These are phyloP conservation scores for Vaccinium myrtillus DNA, from an alignment of 148 eudicot genomes.

Conservation along the genomic window DNA sequence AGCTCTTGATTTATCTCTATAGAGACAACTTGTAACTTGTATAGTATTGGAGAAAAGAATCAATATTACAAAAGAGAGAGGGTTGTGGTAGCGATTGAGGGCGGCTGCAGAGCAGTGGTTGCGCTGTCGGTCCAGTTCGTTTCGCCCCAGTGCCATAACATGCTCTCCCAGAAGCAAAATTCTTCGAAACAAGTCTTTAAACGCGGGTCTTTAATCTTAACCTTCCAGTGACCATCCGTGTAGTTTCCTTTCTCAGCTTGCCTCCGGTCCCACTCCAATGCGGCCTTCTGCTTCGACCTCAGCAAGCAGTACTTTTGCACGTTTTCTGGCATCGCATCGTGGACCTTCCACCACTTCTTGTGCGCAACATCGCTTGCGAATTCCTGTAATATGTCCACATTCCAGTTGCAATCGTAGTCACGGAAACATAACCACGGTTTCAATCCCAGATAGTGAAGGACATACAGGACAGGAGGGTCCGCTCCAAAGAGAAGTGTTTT, in stretches of 20 bases:
- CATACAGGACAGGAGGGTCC: slow-evolving; percentile 77
- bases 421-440: slow-evolving; percentile 93
- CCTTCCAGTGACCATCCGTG: slow-evolving; percentile 77
- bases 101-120: slow-evolving; percentile 38
- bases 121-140: slow-evolving; percentile 86
- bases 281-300: slow-evolving; percentile 79
- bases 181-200: slow-evolving; percentile 69
- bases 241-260: slow-evolving; percentile 80
- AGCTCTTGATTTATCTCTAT: slow-evolving; percentile 1
- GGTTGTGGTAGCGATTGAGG: slow-evolving; percentile 29
- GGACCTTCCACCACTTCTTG: slow-evolving; percentile 85
- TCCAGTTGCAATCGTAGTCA: slow-evolving; percentile 97
- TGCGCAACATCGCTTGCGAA: slow-evolving; percentile 92
- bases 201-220: slow-evolving; percentile 60
- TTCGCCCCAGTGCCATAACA: slow-evolving; percentile 98
- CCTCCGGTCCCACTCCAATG: slow-evolving; percentile 74
- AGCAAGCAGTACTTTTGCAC: slow-evolving; percentile 75
- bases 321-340: slow-evolving; percentile 82
- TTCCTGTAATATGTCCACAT: slow-evolving; percentile 61
- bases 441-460: slow-evolving; percentile 76
- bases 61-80: slow-evolving; percentile 45
- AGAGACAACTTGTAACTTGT: neutral
- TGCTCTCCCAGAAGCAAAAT: slow-evolving; percentile 93
- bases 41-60: neutral
- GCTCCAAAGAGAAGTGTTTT: slow-evolving; percentile 72